Evolutionary conservation across 371 early-diverging fungal genomes (phyloP), one percentile per base, ranked within the genome.

Genomic region (Apophysomyces elegans): DNA sequence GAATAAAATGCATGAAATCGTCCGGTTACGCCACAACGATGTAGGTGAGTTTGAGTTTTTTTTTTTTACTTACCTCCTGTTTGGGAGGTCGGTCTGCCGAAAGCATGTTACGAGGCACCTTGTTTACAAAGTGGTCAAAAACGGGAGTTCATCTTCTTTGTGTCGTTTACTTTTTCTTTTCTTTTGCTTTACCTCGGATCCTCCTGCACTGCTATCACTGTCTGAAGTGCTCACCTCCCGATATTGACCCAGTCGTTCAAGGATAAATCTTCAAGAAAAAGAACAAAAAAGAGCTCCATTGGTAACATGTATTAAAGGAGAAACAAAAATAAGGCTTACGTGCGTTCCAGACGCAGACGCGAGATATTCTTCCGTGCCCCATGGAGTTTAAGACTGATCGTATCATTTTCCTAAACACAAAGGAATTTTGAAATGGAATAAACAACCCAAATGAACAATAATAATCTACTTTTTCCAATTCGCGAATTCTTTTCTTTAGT

Each of bases 331-430:
- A n/a, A n/a, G 7, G 16, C 47, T 47, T 47, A 47, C 47, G 7
- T 47, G 47, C 47, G 47, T 47, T 47, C 47, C 18, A 47, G 16
- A 47, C 47, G 54, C 21, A 50, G 21, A 21, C 21, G 54, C 21
- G 54, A 50, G 21, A 16, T 50, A 50, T 50, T 21, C 21, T 13
- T 47, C 3, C 47, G 47, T 47, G 18, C 47, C 11, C 47, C 47
- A 47, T 47, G 47, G 9, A 21, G 21, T 50, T 50, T 50, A 26
- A 11, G 16, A 21, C 5, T 50, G 21, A 50, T 50, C 21, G 21
- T 11, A 8, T 50, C 7, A 50, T 50, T 21, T 21, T 50, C 21
- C 54, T 50, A 50, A 21, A 50, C 16, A 13, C 16, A 45, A 26
- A 2, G 32, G 13, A 45, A 7, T 13, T 45, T 18, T 45, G 18